phyloP scores from a whole-genome alignment of 2,329 filamentous ascomycete genomes.

The Spiromastix sp. region DNA sequence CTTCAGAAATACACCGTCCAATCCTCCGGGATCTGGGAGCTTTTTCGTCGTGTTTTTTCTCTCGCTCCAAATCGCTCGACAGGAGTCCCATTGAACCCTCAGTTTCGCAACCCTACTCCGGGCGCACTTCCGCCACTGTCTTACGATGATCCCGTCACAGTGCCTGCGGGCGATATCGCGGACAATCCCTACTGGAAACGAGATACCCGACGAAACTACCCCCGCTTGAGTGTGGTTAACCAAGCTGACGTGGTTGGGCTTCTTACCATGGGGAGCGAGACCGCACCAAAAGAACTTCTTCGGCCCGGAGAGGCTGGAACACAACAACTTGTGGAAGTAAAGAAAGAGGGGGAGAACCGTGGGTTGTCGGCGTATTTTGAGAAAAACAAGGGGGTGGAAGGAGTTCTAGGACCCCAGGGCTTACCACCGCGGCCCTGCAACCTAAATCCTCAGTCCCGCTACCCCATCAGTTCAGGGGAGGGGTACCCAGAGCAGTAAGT shows the following conservation, averaged over 20 bases:
- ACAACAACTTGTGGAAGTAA: constrained; percentile 64
- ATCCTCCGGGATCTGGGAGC: constrained; percentile 79
- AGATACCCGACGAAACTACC: constrained; percentile 73
- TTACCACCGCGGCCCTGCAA: constrained; percentile 79
- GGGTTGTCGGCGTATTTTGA: constrained; percentile 66
- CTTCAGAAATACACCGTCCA: constrained; percentile 96
- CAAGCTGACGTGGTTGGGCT: constrained; percentile 81
- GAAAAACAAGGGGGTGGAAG: constrained; percentile 46
- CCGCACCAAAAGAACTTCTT: constrained; percentile 60
- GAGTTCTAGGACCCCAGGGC: constrained; percentile 63
- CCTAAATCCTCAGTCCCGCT: constrained; percentile 46
- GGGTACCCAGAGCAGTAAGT: constrained; percentile 57
- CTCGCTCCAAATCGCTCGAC: constrained; percentile 83
- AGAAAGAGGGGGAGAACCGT: constrained; percentile 61
- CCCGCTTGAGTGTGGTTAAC: constrained; percentile 64
- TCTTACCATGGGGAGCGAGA: constrained; percentile 73
- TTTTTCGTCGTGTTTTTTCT: constrained; percentile 64
- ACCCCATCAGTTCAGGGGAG: constrained; percentile 54
- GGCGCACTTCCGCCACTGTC: constrained; percentile 57
- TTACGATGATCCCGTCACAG: constrained; percentile 74
- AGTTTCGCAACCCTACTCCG: constrained; percentile 80
- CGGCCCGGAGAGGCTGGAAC: constrained; percentile 65
- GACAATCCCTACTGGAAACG: constrained; percentile 97
- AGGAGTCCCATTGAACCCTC: constrained; percentile 84
- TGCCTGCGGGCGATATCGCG: constrained; percentile 77